Conservation (phyloP, 129 eudicot genomes). For the Flaveria robusta region DNA sequence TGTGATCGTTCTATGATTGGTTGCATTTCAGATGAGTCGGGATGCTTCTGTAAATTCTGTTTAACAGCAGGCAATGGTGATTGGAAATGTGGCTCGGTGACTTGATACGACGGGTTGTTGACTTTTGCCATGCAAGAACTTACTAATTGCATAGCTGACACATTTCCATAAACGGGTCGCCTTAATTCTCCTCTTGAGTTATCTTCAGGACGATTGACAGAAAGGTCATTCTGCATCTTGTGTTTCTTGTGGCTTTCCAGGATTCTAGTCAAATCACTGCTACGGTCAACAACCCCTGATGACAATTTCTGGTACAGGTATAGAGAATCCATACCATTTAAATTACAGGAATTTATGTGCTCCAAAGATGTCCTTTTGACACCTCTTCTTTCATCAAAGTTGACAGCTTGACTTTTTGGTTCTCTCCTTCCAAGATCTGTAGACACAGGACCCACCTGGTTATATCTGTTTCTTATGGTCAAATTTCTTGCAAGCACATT, state of each 20-base stretch:
- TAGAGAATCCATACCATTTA: constrained; percentile 33
- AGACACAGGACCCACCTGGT: constrained; percentile 28
- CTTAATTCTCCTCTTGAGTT: constrained; percentile 34
- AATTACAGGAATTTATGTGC: constrained; percentile 25
- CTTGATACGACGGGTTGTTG: constrained; percentile 25
- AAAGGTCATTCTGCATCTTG: constrained; percentile 39
- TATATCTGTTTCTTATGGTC: constrained; percentile 38
- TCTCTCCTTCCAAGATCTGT: constrained; percentile 25
- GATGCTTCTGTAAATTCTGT: constrained; percentile 38
- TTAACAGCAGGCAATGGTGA: constrained; percentile 25
- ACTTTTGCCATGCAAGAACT: constrained; percentile 26
- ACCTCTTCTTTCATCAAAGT: constrained; percentile 48
- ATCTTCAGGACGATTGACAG: constrained; percentile 21
- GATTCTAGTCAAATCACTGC: constrained; percentile 20
- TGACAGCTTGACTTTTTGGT: constrained; percentile 17
- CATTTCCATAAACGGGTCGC: constrained; percentile 27
- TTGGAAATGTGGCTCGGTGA: constrained; percentile 20
- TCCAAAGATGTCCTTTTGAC: constrained; percentile 48
- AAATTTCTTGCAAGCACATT: constrained; percentile 55
- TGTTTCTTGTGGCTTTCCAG: constrained; percentile 50
- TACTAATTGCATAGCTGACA: constrained; percentile 30
- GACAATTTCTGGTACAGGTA: constrained; percentile 36
- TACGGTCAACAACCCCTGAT: constrained; percentile 5
- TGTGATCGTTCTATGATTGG: constrained; percentile 16
- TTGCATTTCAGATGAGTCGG: constrained; percentile 27